A percentile compares a stretch with the other conserved stretches of the same genome.
Conservation (phyloP, 805 yeast genomes). For the Isabelozyma pseudorhagii region DNA sequence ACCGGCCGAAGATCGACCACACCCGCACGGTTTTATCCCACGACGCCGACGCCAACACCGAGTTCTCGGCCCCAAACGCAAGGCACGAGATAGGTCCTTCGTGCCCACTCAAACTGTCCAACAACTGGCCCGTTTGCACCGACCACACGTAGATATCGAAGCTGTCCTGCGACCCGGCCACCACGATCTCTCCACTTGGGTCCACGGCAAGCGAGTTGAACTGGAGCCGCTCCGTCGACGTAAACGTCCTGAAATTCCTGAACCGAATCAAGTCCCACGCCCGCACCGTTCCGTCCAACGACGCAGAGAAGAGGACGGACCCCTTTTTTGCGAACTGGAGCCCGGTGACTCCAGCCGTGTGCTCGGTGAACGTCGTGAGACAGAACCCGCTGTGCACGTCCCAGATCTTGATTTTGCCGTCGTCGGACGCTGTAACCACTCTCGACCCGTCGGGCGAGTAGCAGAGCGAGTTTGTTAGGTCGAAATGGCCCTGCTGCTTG, state of each 20-base stretch:
- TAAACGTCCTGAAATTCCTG: constrained; percentile 91
- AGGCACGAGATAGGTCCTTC: constrained; percentile 92
- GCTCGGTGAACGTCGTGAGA: constrained; percentile 87
- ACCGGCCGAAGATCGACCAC: constrained; percentile 89
- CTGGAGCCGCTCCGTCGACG: constrained; percentile 85
- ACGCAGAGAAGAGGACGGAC: constrained; percentile 85
- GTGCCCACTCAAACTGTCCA: constrained; percentile 88
- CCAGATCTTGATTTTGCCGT: constrained; percentile 96
- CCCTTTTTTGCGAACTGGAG: constrained; percentile 87
- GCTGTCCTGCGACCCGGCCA: constrained; percentile 89
- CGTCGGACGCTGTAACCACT: constrained; percentile 91
- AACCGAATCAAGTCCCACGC: constrained; percentile 96
- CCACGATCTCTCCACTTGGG: constrained; percentile 94
- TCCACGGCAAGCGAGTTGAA: constrained; percentile 90
- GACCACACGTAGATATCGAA: constrained; percentile 96
- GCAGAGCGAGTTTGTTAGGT: constrained; percentile 75
- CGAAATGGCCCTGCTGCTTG: constrained; percentile 97
- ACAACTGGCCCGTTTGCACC: constrained; percentile 88
- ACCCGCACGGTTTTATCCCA: constrained; percentile 95
- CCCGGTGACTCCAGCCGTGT: constrained; percentile 82
- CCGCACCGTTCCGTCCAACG: constrained; percentile 93
- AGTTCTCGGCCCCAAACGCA: constrained; percentile 77
- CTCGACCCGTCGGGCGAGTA: constrained; percentile 95
- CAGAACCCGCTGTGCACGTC: constrained; percentile 91
- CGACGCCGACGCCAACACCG: constrained; percentile 81